Evolutionary conservation across 805 yeast genomes (phyloP).

Genomic region (Kazachstania bromeliacearum): DNA sequence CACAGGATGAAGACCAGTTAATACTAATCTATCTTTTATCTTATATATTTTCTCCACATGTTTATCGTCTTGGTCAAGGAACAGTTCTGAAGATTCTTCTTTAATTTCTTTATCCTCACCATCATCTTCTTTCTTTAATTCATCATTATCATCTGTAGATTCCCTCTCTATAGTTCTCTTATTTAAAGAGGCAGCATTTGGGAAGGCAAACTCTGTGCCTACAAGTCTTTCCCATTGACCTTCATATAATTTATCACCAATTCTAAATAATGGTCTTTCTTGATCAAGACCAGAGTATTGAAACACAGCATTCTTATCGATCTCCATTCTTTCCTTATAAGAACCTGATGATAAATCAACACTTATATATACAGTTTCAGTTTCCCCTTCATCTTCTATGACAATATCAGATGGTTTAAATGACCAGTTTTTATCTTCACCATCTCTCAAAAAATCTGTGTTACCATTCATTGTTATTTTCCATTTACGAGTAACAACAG

Average conservation of each 20-base stretch:
- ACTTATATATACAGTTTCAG: conserved; percentile 42
- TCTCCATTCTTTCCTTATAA: conserved; percentile 22
- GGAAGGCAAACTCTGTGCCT: conserved; percentile 58
- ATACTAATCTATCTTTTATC: conserved; percentile 21
- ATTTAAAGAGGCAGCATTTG: conserved; percentile 19
- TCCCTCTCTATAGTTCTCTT: conserved; percentile 6
- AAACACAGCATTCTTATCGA: conserved; percentile 35
- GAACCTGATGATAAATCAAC: conserved; percentile 39
- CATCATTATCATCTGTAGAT: not conserved
- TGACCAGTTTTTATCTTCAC: conserved; percentile 93
- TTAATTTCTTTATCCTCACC: conserved; percentile 6
- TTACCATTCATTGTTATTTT: conserved; percentile 57
- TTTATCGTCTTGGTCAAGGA: too few species aligned
- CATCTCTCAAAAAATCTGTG: conserved; percentile 57
- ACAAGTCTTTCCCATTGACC: conserved; percentile 70
- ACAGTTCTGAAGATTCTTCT: too few species aligned
- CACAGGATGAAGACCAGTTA: conserved; percentile 22
- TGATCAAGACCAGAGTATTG: conserved; percentile 49
- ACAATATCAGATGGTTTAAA: conserved; percentile 37
- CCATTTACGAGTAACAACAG: conserved; percentile 39
- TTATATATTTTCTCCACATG: conserved; percentile 23
- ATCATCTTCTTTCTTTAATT: conserved; percentile 4
- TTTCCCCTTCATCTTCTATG: not conserved
- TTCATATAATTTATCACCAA: conserved; percentile 52
- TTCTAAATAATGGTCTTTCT: conserved; percentile 45